Conservation (phyloP, 2,329 filamentous ascomycete genomes). For the Eutypa lata region DNA sequence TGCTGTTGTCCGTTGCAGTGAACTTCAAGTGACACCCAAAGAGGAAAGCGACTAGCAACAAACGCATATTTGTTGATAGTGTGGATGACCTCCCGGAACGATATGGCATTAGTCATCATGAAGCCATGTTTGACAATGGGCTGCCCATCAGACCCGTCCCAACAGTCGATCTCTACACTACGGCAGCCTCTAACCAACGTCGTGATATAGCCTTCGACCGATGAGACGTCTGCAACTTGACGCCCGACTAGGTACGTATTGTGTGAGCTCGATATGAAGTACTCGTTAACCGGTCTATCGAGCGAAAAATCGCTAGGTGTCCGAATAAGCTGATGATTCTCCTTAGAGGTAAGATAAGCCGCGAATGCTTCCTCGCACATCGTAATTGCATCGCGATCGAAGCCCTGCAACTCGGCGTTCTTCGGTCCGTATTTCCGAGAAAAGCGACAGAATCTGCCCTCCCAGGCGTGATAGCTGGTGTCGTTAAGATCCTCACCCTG, state of each 20-base stretch:
- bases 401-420: slow-evolving; percentile 40
- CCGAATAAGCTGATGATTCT: slow-evolving; percentile 65
- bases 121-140: slow-evolving; percentile 89
- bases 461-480: slow-evolving; percentile 63
- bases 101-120: slow-evolving; percentile 83
- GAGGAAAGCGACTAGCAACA: slow-evolving; percentile 76
- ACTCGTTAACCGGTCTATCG: slow-evolving; percentile 87
- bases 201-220: slow-evolving; percentile 90
- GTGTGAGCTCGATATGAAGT: slow-evolving; percentile 97
- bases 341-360: slow-evolving; percentile 70
- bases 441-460: slow-evolving; percentile 68
- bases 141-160: slow-evolving; percentile 86
- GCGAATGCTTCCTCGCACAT: slow-evolving; percentile 81
- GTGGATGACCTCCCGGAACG: slow-evolving; percentile 87
- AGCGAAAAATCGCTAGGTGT: slow-evolving; percentile 62
- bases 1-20: slow-evolving; percentile 87
- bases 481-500: slow-evolving; percentile 73
- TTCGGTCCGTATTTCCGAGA: slow-evolving; percentile 55
- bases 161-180: slow-evolving; percentile 96
- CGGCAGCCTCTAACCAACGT: slow-evolving; percentile 86
- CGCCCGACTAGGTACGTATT: slow-evolving; percentile 94
- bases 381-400: slow-evolving; percentile 45
- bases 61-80: slow-evolving; percentile 97
- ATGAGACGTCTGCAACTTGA: slow-evolving; percentile 86
- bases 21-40: slow-evolving; percentile 94